Evolutionary conservation across 2,329 filamentous ascomycete species (phyloP).

Genomic region (Penicillium sclerotigenum): DNA sequence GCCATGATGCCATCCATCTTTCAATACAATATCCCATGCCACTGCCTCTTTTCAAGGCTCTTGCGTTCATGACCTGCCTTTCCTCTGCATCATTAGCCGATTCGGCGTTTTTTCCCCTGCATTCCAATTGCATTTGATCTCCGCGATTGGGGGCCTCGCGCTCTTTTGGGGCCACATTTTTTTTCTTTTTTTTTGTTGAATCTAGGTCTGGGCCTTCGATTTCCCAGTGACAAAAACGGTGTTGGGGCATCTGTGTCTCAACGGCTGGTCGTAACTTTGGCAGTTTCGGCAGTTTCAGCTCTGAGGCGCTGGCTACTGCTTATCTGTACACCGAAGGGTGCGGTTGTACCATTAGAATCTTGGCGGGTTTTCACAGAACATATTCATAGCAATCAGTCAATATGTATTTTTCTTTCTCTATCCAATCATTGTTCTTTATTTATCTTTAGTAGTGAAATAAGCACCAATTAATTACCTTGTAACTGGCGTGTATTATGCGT

Average conservation of each 20-base stretch:
- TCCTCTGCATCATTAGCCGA: slow-evolving; percentile 23
- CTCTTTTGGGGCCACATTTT: neutral
- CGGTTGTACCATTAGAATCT: slow-evolving; percentile 17
- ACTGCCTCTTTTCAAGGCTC: slow-evolving; percentile 4
- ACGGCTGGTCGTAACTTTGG: slow-evolving; percentile 18
- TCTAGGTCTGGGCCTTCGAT: slow-evolving; percentile 6
- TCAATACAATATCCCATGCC: slow-evolving; percentile 16
- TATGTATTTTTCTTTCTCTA: slow-evolving; percentile 1
- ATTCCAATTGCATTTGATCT: slow-evolving; percentile 12
- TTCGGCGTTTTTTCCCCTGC: slow-evolving; percentile 17
- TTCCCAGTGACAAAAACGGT: slow-evolving; percentile 6
- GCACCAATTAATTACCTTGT: neutral
- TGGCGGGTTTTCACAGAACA: slow-evolving; percentile 16
- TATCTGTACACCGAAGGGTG: slow-evolving; percentile 7
- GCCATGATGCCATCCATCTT: slow-evolving; percentile 2
- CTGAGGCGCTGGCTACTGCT: slow-evolving; percentile 1
- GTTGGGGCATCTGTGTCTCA: slow-evolving; percentile 10
- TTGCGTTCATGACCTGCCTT: slow-evolving; percentile 10
- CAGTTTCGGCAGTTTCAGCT: slow-evolving; percentile 3
- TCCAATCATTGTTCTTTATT: neutral
- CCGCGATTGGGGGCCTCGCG: neutral
- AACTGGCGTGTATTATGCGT: neutral
- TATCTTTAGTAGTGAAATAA: neutral
- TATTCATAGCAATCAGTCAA: slow-evolving; percentile 18
- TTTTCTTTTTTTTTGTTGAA: neutral